These are phyloP conservation scores for Arachis stenosperma DNA, from an alignment of 306 rosid species.

Conservation along the genomic window DNA sequence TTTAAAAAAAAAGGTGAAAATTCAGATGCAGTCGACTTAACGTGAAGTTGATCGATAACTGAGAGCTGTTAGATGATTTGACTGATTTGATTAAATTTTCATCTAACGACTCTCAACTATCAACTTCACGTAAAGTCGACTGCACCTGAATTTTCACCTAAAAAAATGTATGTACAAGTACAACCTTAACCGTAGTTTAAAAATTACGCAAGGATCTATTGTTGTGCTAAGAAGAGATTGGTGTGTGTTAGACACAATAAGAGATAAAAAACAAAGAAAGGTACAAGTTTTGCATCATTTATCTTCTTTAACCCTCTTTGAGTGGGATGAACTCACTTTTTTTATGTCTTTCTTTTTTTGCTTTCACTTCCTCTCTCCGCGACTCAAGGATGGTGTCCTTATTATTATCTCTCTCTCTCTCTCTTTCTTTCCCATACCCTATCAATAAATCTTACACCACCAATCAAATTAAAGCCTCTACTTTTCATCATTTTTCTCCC, in stretches of 20 bases:
- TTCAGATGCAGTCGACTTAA: too few species aligned
- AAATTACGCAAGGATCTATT: too few species aligned
- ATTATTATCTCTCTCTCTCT: constrained; percentile 19
- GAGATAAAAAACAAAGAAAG: constrained; percentile 38
- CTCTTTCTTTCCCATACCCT: constrained; percentile 52
- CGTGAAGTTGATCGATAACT: too few species aligned
- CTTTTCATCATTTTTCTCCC: constrained; percentile 36
- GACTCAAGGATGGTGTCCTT: constrained; percentile 61
- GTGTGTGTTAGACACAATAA: constrained; percentile 29
- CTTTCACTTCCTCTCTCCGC: constrained; percentile 52
- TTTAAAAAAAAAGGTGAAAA: too few species aligned
- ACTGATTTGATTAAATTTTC: too few species aligned
- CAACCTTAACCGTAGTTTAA: too few species aligned
- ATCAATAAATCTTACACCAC: constrained; percentile 49
- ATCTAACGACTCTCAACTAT: too few species aligned
- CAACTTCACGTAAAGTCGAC: too few species aligned
- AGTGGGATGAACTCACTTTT: constrained; percentile 46
- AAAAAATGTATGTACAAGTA: too few species aligned
- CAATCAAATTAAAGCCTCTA: constrained; percentile 58
- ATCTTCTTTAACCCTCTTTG: constrained; percentile 27
- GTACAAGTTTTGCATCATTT: constrained; percentile 32
- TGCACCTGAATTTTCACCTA: too few species aligned
- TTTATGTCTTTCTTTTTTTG: constrained; percentile 52
- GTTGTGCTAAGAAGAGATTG: background rate
- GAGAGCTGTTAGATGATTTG: too few species aligned